phyloP scores from a whole-genome alignment of 1,284 basidiomycete species.

The Ustilago hordei region DNA sequence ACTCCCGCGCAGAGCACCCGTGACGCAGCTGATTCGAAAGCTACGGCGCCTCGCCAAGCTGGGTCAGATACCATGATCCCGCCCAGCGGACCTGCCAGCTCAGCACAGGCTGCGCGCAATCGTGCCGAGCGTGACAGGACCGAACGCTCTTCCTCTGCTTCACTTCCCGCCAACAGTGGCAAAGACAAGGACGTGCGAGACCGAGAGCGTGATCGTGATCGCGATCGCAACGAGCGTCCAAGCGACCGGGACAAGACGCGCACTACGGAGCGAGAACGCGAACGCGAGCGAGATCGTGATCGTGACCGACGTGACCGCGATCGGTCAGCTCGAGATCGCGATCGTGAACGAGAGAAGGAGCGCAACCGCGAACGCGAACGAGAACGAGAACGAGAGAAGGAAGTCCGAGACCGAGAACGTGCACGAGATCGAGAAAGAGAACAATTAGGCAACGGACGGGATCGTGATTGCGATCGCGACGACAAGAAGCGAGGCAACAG shows the following conservation, averaged over 20 bases:
- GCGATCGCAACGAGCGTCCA: slow-evolving; percentile 25
- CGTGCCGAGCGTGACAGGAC: slow-evolving; percentile 31
- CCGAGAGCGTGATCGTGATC: slow-evolving; percentile 25
- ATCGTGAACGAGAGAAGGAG: slow-evolving; percentile 19
- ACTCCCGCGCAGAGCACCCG: slow-evolving; percentile 13
- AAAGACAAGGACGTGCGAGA: slow-evolving; percentile 34
- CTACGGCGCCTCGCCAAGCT: background rate
- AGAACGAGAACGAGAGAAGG: background rate
- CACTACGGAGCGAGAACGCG: slow-evolving; percentile 26
- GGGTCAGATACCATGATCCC: slow-evolving; percentile 29
- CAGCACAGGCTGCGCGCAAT: slow-evolving; percentile 19
- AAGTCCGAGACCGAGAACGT: slow-evolving; percentile 4
- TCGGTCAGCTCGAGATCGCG: slow-evolving; percentile 8
- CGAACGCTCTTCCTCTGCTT: slow-evolving; percentile 20
- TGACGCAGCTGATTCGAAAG: slow-evolving; percentile 12
- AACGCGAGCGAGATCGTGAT: slow-evolving; percentile 25
- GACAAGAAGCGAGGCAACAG: slow-evolving; percentile 17
- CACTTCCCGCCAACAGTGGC: slow-evolving; percentile 4
- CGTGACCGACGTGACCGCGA: slow-evolving; percentile 23
- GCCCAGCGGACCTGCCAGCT: slow-evolving; percentile 30
- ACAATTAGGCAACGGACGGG: background rate
- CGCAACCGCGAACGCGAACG: slow-evolving; percentile 2
- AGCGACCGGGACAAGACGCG: slow-evolving; percentile 32
- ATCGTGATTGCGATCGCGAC: slow-evolving; percentile 6
- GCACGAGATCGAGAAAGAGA: slow-evolving; percentile 7